phyloP scores from a whole-genome alignment of 768 basidiomycete species.

The Asterophora parasitica region DNA sequence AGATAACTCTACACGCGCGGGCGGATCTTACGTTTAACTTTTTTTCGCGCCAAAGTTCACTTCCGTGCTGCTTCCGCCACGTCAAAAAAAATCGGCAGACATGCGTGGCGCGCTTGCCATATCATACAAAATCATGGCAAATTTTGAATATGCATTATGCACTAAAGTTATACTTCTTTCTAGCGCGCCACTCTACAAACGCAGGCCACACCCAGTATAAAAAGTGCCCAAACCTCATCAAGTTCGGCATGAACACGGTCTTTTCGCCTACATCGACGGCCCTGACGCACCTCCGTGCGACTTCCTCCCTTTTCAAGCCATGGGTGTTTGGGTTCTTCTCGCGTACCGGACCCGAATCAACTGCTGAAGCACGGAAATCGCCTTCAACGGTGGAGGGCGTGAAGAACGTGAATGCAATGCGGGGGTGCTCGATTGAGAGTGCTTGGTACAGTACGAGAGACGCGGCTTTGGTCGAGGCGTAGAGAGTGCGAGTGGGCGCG shows the following conservation, averaged over 20 bases:
- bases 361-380: conserved; percentile 74
- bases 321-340: conserved; percentile 51
- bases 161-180: conserved; percentile 59
- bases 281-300: conserved; percentile 54
- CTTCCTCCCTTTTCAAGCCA: conserved; percentile 55
- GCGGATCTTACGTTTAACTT: too few relatives aligned
- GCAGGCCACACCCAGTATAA: conserved; percentile 63
- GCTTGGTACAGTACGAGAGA: conserved; percentile 74
- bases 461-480: conserved; percentile 80
- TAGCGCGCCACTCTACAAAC: conserved; percentile 53
- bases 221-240: conserved; percentile 44
- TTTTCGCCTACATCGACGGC: conserved; percentile 58
- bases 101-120: too few relatives aligned
- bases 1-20: not conserved
- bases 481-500: conserved; percentile 81
- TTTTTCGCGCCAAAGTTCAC: too few relatives aligned
- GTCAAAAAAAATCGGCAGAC: too few relatives aligned
- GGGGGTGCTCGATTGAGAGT: conserved; percentile 75
- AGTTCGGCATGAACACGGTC: conserved; percentile 52
- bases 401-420: conserved; percentile 55
- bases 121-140: not conserved
- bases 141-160: not conserved
- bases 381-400: conserved; percentile 73
- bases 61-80: too few relatives aligned
- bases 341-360: conserved; percentile 47